Evolutionary conservation across 108 stramenopile genomes (phyloP), one percentile per base, ranked within the genome.

Genomic region (Parmales sp.): DNA sequence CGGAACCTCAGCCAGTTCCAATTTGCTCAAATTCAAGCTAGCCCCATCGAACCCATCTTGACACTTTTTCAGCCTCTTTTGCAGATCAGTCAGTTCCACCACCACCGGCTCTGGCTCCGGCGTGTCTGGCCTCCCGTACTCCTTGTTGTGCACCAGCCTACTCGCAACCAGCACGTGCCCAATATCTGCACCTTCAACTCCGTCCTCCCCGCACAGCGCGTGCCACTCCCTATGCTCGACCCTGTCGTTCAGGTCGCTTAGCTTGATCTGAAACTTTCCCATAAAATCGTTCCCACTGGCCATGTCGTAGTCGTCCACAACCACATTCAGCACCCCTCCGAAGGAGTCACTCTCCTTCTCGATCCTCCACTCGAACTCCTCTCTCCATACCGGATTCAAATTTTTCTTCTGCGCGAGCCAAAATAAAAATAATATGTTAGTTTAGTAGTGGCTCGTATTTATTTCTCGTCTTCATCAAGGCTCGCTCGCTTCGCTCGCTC

Each of bases 241-340:
- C 31, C 54, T 34, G 54, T 60, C 54, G 54, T 20, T 60, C n/a
- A 60, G 54, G n/a, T 60, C 54, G 31, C 36, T 60, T 34, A 60
- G 54, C 13, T 28, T 28, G 16, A 60, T 20, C 20, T 60, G 31
- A 20, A 60, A 60, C 20, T 11, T 19, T 20, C 66, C 66, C 25
- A 67, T 67, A 46, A 31, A 48, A 46, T 67, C 66, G 18, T 46
- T 46, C 8, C 45, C 45, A 2, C 31, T 37, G 29, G 28, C 22
- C 45, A 45, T 36, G 45, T 67, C 66, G 23, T 26, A 67, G 29
- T 67, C 66, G 44, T 67, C 66, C 29, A 29, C 3, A 16, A 46
- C 13, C 26, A 60, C 54, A 16, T 34, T 34, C 28, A 60, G 16
- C 1, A 34, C 36, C 4, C 36, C 54, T 28, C 26, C 36, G 54